A percentile compares a stretch with the other conserved stretches of the same genome.
phyloP scores from a whole-genome alignment of 2,329 filamentous ascomycete species.

The Aaosphaeria arxii region DNA sequence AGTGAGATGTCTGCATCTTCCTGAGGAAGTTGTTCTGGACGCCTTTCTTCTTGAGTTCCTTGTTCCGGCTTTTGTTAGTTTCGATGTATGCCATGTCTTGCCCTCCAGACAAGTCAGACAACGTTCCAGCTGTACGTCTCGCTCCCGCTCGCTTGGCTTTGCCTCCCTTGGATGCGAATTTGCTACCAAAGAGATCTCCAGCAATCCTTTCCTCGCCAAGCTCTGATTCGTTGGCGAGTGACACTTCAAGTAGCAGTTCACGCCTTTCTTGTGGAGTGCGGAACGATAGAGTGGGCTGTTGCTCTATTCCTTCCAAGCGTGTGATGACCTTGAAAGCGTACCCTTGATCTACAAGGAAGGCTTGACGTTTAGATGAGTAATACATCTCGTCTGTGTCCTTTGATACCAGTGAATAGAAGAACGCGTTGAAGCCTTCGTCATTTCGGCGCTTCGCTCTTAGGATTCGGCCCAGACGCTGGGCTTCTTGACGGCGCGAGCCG shows the following conservation, averaged over 20 bases:
- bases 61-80: conserved; percentile 46
- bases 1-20: conserved; percentile 34
- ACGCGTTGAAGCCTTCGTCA: conserved; percentile 97
- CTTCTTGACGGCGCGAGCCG: conserved; percentile 93
- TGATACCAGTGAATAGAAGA: conserved; percentile 96
- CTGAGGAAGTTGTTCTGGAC: conserved; percentile 44
- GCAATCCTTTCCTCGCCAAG: conserved; percentile 69
- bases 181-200: conserved; percentile 63
- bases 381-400: conserved; percentile 99
- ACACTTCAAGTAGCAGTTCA: conserved; percentile 82
- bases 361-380: conserved; percentile 93
- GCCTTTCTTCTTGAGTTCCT: conserved; percentile 42
- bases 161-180: conserved; percentile 42
- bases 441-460: conserved; percentile 92
- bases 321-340: conserved; percentile 99
- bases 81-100: conserved; percentile 87
- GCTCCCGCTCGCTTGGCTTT: conserved; percentile 57
- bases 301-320: conserved; percentile 85
- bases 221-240: conserved; percentile 76
- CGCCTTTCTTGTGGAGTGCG: conserved; percentile 74
- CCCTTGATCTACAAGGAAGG: conserved; percentile 95
- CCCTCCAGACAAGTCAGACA: conserved; percentile 84
- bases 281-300: conserved; percentile 77
- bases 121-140: conserved; percentile 76
- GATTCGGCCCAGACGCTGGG: conserved; percentile 88